Evolutionary conservation across 805 yeast genomes (phyloP).

Genomic region (Starmerella vaccinii): DNA sequence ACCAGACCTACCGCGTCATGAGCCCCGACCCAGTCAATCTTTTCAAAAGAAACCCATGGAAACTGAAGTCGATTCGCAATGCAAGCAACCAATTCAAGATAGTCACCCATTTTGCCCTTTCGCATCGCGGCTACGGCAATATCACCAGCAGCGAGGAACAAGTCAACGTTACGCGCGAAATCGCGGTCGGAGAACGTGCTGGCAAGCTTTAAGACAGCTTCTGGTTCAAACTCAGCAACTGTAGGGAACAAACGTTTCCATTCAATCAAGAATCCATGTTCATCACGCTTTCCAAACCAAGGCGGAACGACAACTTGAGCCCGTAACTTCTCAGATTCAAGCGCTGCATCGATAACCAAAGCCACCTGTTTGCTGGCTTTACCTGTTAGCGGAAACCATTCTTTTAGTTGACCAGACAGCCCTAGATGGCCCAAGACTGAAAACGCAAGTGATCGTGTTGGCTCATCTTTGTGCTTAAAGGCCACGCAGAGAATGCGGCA

Average conservation of each 20-base stretch:
- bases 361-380: background rate
- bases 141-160: background rate
- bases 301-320: background rate
- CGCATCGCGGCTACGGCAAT: background rate
- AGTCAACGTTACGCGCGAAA: background rate
- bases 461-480: background rate
- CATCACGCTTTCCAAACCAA: conserved; percentile 4
- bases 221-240: background rate
- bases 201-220: background rate
- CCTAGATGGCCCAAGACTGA: background rate
- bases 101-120: background rate
- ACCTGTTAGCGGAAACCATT: background rate
- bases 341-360: background rate
- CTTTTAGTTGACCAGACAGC: background rate
- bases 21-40: background rate
- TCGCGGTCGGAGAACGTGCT: background rate
- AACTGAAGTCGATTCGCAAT: background rate
- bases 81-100: background rate
- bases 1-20: background rate
- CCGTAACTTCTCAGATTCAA: background rate
- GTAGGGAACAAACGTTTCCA: background rate
- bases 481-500: background rate
- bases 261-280: background rate
- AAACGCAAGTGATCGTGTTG: background rate
- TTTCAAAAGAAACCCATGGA: background rate